A percentile compares a stretch with the other conserved stretches of the same genome.
Conservation (phyloP, 371 early-diverging fungal genomes). For the Smittium culicis region DNA sequence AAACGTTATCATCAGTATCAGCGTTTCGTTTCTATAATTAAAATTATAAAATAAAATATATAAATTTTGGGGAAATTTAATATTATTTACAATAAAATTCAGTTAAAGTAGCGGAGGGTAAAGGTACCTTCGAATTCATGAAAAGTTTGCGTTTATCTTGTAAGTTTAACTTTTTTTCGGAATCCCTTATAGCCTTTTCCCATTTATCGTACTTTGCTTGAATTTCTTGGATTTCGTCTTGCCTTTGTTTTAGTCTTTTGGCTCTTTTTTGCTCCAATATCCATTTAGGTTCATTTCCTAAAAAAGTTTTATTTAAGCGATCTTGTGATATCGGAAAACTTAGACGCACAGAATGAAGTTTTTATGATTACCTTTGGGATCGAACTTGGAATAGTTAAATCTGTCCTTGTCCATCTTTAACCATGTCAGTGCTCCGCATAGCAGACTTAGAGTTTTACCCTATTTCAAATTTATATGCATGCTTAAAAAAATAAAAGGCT, state of each 20-base stretch:
- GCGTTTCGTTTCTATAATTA: background rate
- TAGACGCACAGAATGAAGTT: no score
- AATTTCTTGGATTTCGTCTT: conserved; percentile 2
- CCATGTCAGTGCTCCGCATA: conserved; percentile 76
- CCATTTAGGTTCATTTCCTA: conserved; percentile 26
- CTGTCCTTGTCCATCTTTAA: conserved; percentile 38
- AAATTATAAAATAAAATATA: no score
- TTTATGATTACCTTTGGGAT: background rate
- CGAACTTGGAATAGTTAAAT: background rate
- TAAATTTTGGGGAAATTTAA: no score
- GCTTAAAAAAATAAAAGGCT: no score
- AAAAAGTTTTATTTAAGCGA: background rate
- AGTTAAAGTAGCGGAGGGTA: no score
- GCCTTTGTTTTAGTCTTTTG: conserved; percentile 10
- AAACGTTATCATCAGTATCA: background rate
- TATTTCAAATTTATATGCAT: no score
- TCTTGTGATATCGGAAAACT: no score
- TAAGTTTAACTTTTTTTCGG: conserved; percentile 10
- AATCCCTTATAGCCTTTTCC: conserved; percentile 12
- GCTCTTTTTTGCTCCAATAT: conserved; percentile 21
- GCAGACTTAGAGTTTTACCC: conserved; percentile 74
- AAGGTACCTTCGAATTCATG: conserved; percentile 9
- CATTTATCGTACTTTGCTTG: conserved; percentile 16
- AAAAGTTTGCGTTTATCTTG: background rate
- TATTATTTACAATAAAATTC: no score